These are phyloP conservation scores for Canna indica DNA, from an alignment of 176 grass and related monocot species.

Conservation along the genomic window DNA sequence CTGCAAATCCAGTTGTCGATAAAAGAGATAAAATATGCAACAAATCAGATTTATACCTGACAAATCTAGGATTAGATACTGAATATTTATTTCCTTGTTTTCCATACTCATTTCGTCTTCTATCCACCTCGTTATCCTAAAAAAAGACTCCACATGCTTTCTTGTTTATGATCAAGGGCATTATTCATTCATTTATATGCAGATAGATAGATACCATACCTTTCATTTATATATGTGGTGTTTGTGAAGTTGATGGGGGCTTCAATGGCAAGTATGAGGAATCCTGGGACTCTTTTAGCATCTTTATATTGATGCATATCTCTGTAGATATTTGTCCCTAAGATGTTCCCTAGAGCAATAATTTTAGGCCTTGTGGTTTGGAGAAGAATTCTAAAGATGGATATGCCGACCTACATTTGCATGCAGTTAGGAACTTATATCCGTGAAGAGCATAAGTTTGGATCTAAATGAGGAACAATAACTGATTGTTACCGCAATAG, in stretches of 20 bases:
- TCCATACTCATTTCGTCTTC: constrained; percentile 51
- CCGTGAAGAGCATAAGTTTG: not conserved
- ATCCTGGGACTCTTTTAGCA: constrained; percentile 71
- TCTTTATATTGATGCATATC: constrained; percentile 79
- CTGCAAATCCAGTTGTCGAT: not conserved
- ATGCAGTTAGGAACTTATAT: not conserved
- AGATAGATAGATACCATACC: constrained; percentile 29
- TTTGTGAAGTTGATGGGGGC: constrained; percentile 95
- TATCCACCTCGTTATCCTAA: constrained; percentile 81
- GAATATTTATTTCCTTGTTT: constrained; percentile 37
- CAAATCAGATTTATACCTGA: constrained; percentile 39
- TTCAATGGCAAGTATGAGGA: constrained; percentile 74
- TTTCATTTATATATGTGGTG: constrained; percentile 86
- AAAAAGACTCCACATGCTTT: constrained; percentile 1
- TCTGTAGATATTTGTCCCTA: constrained; percentile 75
- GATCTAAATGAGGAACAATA: not conserved
- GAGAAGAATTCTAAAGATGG: constrained; percentile 67
- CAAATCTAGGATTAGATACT: constrained; percentile 62
- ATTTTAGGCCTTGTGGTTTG: constrained; percentile 88
- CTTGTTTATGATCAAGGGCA: not conserved
- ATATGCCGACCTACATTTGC: constrained; percentile 66
- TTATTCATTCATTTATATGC: not conserved
- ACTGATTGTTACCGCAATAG: constrained; percentile 54
- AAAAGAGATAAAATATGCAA: not conserved
- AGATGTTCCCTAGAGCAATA: constrained; percentile 58